Conservation (phyloP, 2,329 filamentous ascomycete genomes). For the Rutstroemia sp. region DNA sequence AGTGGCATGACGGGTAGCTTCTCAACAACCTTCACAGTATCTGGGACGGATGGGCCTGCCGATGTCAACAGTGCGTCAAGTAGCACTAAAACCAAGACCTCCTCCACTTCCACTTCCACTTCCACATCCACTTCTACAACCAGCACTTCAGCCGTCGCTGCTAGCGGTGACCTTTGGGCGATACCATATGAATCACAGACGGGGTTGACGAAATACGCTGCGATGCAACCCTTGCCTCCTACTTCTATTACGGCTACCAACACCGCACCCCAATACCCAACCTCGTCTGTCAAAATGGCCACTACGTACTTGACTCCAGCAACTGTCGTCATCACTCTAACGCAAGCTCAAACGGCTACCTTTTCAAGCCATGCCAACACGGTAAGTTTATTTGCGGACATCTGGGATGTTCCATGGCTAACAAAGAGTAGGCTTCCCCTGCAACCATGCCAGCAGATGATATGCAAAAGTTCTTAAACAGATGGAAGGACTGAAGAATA, state of each 20-base stretch:
- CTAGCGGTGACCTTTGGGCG: conserved; percentile 19
- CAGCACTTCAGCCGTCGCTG: conserved; percentile 6
- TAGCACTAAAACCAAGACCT: not conserved
- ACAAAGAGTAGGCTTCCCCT: conserved; percentile 22
- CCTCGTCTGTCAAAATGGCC: conserved; percentile 30
- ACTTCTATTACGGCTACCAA: conserved; percentile 33
- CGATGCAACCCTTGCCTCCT: conserved; percentile 34
- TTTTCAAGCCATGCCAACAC: conserved; percentile 31
- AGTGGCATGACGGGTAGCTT: conserved; percentile 57
- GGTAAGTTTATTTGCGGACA: conserved; percentile 20
- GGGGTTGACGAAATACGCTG: conserved; percentile 32
- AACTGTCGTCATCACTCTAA: conserved; percentile 30
- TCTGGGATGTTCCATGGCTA: conserved; percentile 7
- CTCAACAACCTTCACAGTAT: conserved; percentile 30
- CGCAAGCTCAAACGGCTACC: conserved; percentile 30
- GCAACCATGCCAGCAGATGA: conserved; percentile 29
- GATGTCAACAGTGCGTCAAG: conserved; percentile 18
- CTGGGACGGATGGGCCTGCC: conserved; percentile 32
- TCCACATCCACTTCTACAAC: not conserved
- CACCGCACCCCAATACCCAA: conserved; percentile 31
- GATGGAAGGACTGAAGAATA: conserved; percentile 31
- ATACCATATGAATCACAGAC: conserved; percentile 32
- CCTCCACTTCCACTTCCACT: not conserved
- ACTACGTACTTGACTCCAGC: conserved; percentile 28
- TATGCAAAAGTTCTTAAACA: conserved; percentile 31